Conservation (phyloP, 139 green algal genomes). For the Auxenochlorella pyrenoidosa region DNA sequence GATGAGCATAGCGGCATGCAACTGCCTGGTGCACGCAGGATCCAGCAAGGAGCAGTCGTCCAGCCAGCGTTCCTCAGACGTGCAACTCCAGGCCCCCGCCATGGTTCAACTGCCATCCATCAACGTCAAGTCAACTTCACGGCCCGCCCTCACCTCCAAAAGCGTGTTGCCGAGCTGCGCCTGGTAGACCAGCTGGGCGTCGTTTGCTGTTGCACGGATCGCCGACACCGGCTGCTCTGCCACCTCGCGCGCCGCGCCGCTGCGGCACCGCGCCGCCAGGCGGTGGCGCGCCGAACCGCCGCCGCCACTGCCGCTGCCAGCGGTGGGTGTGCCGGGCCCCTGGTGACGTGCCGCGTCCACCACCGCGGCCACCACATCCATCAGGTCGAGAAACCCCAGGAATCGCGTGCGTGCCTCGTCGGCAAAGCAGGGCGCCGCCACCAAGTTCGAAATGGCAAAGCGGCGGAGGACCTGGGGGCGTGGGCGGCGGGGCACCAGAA, state of each 20-base stretch:
- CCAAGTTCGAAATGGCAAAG: background rate
- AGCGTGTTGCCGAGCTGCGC: constrained; percentile 1
- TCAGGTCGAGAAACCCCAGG: background rate
- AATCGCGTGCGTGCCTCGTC: constrained; percentile 3
- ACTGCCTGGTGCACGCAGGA: too few species aligned
- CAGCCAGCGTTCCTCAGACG: too few species aligned
- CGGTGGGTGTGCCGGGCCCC: background rate
- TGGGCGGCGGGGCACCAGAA: background rate
- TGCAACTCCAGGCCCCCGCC: too few species aligned
- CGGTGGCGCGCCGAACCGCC: background rate
- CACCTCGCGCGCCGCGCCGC: background rate
- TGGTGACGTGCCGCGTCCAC: background rate
- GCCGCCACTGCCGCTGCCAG: too few species aligned
- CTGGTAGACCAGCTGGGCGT: constrained; percentile 30
- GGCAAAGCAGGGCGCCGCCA: constrained; percentile 8
- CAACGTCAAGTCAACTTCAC: too few species aligned
- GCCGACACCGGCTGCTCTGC: background rate
- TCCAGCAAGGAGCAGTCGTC: too few species aligned
- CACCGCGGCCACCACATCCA: background rate
- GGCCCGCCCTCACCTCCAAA: background rate
- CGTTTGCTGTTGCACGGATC: background rate
- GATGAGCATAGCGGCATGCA: too few species aligned
- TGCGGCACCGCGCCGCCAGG: background rate
- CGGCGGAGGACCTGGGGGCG: background rate
- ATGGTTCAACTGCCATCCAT: too few species aligned